A percentile compares a stretch with the other conserved stretches of the same genome.
These are phyloP conservation scores for Cladophialophora chaetospira DNA, from an alignment of 2,329 filamentous ascomycete species.

Conservation along the genomic window DNA sequence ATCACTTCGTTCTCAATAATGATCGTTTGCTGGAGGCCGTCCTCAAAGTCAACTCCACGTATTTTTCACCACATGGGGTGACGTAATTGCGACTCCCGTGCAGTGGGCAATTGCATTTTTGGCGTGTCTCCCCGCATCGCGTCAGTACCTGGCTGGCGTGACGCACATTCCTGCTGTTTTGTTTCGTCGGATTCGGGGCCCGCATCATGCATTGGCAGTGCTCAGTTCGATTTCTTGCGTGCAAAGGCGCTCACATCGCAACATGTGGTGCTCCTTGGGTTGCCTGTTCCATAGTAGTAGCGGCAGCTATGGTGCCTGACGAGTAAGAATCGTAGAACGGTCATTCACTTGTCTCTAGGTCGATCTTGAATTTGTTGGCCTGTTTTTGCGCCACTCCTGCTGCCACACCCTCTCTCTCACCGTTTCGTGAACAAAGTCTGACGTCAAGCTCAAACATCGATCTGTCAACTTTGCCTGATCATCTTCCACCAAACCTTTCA, in stretches of 20 bases:
- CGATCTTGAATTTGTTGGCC: background rate
- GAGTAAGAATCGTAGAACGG: background rate
- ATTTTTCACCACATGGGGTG: background rate
- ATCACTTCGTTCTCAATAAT: too few relatives aligned
- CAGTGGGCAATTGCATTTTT: constrained; percentile 9
- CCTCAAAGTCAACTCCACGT: background rate
- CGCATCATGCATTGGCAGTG: constrained; percentile 2
- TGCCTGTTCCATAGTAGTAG: background rate
- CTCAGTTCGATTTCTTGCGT: background rate
- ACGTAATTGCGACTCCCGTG: constrained; percentile 8
- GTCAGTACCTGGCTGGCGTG: constrained; percentile 17
- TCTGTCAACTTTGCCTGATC: constrained; percentile 4
- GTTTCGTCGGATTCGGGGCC: constrained; percentile 16
- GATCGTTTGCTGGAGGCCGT: background rate
- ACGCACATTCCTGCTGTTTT: constrained; percentile 1
- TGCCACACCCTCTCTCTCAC: constrained; percentile 4
- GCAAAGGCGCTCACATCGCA: background rate
- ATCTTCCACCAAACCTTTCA: constrained; percentile 3
- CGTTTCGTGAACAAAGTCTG: constrained; percentile 13
- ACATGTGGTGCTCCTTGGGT: background rate
- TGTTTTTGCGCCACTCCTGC: constrained; percentile 6
- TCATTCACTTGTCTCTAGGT: background rate
- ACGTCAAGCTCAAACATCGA: constrained; percentile 22
- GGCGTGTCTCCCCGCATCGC: constrained; percentile 26
- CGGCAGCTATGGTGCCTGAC: background rate